Base-by-base conservation (phyloP, 331 rosid species). In the Cucumis variabilis region DNA sequence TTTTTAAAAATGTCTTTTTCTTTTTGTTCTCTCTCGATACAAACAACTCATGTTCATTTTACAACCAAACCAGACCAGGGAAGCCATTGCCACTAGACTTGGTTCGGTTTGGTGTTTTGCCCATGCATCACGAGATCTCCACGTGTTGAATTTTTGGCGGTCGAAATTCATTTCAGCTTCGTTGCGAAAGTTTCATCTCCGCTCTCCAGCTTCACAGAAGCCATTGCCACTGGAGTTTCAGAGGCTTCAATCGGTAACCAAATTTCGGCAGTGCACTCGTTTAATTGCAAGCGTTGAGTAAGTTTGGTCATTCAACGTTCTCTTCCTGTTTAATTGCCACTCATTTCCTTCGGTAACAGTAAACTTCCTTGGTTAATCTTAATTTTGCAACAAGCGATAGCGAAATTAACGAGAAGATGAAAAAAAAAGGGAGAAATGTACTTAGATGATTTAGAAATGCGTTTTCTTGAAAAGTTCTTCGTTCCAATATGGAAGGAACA, bases 161-260 rank as follows among this genome's bases (percentile, higher is more conserved):
- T 80, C 82, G 65, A 41, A 77, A 77, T 77, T 77, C 33, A 8
- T 50, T 51, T 50, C 41, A 15, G 63, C 23, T 25, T n/a, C n/a
- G 65, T 19, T 16, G 14, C 16, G 48, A 10, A 48, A 80, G 69
- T 55, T 80, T 25, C 66, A 14, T 48, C 58, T 25, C 68, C 44
- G 66, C 7, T 77, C 62, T 20, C 25, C 16, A 73, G 20, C 81
- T 75, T 75, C 81, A 24, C 44, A 44, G 66, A 48, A 78, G 37
- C 83, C 83, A 78, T 78, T 24, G 83, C 62, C 21, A 75, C 28
- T 46, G 65, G 83, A 78, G 23, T n/a, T 50, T 78, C 85, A 55
- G 28, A 79, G 19, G 46, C 50, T 58, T 80, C 85, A 79, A 27
- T 28, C 20, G 20, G 50, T 44, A 9, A 17, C 20, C 69, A 27